These are phyloP conservation scores for Alternaria sp. DNA, from an alignment of 2,329 filamentous ascomycete genomes.

Conservation along the genomic window DNA sequence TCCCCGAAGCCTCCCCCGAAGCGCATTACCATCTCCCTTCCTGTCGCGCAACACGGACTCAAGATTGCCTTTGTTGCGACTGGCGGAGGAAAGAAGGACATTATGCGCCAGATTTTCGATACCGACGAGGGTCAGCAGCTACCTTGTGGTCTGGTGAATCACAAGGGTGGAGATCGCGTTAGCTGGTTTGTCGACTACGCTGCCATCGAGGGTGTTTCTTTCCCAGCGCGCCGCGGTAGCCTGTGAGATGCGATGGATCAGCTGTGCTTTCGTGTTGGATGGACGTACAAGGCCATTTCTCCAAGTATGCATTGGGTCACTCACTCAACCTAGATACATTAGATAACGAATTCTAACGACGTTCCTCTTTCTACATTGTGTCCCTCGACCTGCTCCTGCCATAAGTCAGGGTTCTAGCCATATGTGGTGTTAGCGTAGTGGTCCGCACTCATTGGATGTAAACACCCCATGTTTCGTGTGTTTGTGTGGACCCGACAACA, in stretches of 20 bases:
- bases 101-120: conserved; percentile 93
- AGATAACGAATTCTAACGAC: conserved; percentile 26
- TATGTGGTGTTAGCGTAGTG: conserved; percentile 11
- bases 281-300: conserved; percentile 26
- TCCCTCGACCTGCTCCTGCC: conserved; percentile 4
- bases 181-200: conserved; percentile 94
- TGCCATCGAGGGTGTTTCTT: conserved; percentile 84
- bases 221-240: conserved; percentile 74
- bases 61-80: conserved; percentile 93
- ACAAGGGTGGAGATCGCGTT: conserved; percentile 81
- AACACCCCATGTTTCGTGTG: conserved; percentile 19
- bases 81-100: conserved; percentile 85
- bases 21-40: conserved; percentile 90
- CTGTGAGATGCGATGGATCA: conserved; percentile 53
- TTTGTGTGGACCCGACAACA: conserved; percentile 11
- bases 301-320: conserved; percentile 37
- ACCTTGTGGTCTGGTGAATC: conserved; percentile 88
- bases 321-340: conserved; percentile 36
- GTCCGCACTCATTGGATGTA: conserved; percentile 14
- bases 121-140: conserved; percentile 73
- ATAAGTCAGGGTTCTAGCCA: conserved; percentile 8
- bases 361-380: conserved; percentile 6
- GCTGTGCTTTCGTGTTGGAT: conserved; percentile 40
- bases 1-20: conserved; percentile 92
- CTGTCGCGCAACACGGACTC: conserved; percentile 85